These are phyloP conservation scores for Neopestalotiopsis sp. DNA, from an alignment of 2,329 filamentous ascomycete genomes.

Conservation along the genomic window DNA sequence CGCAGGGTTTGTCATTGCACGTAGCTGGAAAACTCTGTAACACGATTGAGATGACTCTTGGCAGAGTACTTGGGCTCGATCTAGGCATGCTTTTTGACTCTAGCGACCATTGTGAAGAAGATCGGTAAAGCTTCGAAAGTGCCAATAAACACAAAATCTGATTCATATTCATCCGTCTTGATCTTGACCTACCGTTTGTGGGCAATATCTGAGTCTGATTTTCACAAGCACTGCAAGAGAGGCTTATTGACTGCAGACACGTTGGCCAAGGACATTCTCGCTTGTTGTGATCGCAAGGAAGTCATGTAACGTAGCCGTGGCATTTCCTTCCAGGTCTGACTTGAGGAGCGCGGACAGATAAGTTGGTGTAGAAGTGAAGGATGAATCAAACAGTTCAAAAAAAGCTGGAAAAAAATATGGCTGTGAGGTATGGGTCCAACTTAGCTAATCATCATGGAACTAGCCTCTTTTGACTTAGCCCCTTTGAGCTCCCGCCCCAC, in stretches of 20 bases:
- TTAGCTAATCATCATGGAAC: neutral
- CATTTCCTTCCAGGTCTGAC: neutral
- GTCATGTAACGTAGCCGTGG: neutral
- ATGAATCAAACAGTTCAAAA: neutral
- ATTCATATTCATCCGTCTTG: neutral
- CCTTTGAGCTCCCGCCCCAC: neutral
- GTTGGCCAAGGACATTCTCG: neutral
- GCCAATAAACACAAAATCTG: conserved; percentile 50
- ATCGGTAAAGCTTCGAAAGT: conserved; percentile 92
- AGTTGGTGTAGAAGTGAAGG: neutral
- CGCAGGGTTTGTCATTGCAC: conserved; percentile 81
- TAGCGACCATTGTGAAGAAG: conserved; percentile 71
- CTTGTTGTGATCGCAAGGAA: no score
- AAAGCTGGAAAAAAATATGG: conserved; percentile 2
- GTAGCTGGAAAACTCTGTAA: conserved; percentile 79
- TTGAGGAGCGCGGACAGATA: neutral
- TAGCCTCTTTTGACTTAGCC: neutral
- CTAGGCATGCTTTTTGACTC: conserved; percentile 89
- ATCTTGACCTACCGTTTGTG: neutral
- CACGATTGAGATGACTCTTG: conserved; percentile 92
- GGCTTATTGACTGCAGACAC: neutral
- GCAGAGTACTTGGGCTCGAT: conserved; percentile 78
- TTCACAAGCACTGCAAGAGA: neutral
- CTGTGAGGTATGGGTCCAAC: conserved; percentile 4
- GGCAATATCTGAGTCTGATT: neutral